Conservation (phyloP, 2,329 filamentous ascomycete genomes). For the Pseudopithomyces maydicus region DNA sequence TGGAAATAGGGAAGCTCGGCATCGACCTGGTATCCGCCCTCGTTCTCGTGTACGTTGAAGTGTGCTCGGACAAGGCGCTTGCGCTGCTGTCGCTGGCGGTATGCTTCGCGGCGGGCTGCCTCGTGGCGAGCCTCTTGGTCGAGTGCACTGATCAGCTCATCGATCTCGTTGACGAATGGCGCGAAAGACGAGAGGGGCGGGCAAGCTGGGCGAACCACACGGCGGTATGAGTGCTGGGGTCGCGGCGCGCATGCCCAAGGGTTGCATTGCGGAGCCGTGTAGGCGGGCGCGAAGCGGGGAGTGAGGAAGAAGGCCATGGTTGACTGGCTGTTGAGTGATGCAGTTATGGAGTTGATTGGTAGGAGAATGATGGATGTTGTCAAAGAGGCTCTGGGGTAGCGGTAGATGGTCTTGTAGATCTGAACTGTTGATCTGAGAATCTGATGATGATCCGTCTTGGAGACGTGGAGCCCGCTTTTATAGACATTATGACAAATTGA, state of each 20-base stretch:
- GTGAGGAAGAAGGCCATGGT: constrained; percentile 43
- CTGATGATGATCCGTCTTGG: constrained; percentile 29
- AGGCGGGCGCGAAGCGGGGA: constrained; percentile 37
- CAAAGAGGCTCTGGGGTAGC: constrained; percentile 22
- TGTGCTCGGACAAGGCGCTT: constrained; percentile 36
- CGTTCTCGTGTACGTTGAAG: constrained; percentile 35
- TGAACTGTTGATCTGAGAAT: constrained; percentile 26
- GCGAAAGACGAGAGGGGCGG: constrained; percentile 35
- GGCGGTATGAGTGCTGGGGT: constrained; percentile 24
- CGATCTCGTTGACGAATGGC: constrained; percentile 40
- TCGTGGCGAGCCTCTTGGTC: constrained; percentile 29
- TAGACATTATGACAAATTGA: constrained; percentile 33
- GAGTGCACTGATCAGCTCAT: constrained; percentile 38
- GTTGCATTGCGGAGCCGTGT: constrained; percentile 32
- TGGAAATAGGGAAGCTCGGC: constrained; percentile 40
- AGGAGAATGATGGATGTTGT: constrained; percentile 9
- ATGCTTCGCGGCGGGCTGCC: constrained; percentile 26
- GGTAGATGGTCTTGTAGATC: constrained; percentile 17
- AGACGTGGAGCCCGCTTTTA: constrained; percentile 29
- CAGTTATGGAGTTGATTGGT: constrained; percentile 3
- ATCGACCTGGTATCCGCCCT: constrained; percentile 39
- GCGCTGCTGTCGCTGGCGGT: constrained; percentile 35
- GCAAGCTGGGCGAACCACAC: constrained; percentile 19
- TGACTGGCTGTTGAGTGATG: constrained; percentile 8
- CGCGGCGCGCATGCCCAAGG: constrained; percentile 33